phyloP scores from a whole-genome alignment of 139 green algal species.

The Pleodorina starrii region DNA sequence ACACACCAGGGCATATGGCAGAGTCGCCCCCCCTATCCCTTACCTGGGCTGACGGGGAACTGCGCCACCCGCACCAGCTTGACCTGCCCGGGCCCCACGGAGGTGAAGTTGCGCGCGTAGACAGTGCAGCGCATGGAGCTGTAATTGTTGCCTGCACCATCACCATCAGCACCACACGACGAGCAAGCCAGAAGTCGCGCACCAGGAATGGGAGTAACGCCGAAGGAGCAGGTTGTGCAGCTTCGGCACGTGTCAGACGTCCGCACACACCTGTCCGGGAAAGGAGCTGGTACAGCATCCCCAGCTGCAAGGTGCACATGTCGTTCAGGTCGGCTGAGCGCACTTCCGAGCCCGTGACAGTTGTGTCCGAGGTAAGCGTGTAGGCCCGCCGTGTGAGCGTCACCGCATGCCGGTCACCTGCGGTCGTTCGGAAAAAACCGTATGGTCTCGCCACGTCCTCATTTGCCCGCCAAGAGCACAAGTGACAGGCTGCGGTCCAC shows the following conservation, averaged over 20 bases:
- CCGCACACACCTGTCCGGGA: background rate
- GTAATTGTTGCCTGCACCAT: constrained; percentile 10
- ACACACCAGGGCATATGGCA: too few species aligned
- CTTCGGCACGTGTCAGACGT: too few species aligned
- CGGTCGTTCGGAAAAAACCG: background rate
- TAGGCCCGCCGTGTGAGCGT: background rate
- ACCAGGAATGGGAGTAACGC: too few species aligned
- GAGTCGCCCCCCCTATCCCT: background rate
- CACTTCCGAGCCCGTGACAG: background rate
- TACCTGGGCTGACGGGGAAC: constrained; percentile 14
- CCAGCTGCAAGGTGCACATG: constrained; percentile 45
- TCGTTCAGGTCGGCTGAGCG: constrained; percentile 7
- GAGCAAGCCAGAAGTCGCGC: too few species aligned
- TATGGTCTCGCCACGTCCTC: background rate
- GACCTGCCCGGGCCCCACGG: constrained; percentile 30
- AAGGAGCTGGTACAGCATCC: constrained; percentile 42
- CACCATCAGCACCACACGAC: too few species aligned
- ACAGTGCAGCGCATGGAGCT: constrained; percentile 39
- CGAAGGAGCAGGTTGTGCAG: too few species aligned
- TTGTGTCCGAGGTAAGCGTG: background rate
- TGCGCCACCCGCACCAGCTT: constrained; percentile 12
- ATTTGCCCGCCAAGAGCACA: background rate
- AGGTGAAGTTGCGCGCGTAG: constrained; percentile 25
- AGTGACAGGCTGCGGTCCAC: background rate
- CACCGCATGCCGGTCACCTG: background rate